These are phyloP conservation scores for Trypanosoma conorhini DNA, from an alignment of 208 protist genomes.

Conservation along the genomic window DNA sequence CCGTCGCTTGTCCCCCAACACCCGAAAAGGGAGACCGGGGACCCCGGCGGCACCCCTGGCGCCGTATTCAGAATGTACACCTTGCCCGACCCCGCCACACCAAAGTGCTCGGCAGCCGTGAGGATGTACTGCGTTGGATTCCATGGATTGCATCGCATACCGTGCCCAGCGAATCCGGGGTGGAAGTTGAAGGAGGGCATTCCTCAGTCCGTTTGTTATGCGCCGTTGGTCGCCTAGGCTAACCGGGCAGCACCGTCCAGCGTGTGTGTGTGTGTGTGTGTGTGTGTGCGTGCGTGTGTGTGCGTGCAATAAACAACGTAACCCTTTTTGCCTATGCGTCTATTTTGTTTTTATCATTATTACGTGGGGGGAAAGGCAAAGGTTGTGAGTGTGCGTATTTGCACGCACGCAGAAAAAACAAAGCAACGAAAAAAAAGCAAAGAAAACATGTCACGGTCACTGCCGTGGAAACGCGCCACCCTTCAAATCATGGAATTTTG, in stretches of 20 bases:
- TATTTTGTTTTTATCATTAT: neutral
- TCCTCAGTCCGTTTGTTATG: neutral
- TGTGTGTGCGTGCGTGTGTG: no score
- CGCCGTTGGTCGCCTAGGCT: no score
- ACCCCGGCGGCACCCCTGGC: constrained; percentile 44
- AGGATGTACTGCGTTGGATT: constrained; percentile 79
- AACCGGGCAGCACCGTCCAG: no score
- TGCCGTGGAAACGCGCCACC: neutral
- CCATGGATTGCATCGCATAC: constrained; percentile 84
- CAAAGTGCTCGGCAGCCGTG: constrained; percentile 81
- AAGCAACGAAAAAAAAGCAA: no score
- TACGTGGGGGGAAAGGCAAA: neutral
- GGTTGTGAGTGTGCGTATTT: neutral
- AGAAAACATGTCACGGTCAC: no score
- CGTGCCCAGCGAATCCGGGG: constrained; percentile 81
- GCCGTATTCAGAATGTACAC: constrained; percentile 86
- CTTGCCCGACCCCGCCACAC: constrained; percentile 85
- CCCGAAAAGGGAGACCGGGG: constrained; percentile 58
- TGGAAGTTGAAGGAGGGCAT: constrained; percentile 92
- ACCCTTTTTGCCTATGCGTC: neutral
- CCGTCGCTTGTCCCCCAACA: constrained; percentile 88
- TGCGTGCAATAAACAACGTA: neutral
- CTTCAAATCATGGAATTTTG: no score
- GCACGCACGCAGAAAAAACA: no score
- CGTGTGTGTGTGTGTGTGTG: no score